Percentiles rank a stretch among this genome's conserved stretches.
phyloP scores from a whole-genome alignment of 805 yeast genomes.

The Metschnikowia drakensbergensis region DNA sequence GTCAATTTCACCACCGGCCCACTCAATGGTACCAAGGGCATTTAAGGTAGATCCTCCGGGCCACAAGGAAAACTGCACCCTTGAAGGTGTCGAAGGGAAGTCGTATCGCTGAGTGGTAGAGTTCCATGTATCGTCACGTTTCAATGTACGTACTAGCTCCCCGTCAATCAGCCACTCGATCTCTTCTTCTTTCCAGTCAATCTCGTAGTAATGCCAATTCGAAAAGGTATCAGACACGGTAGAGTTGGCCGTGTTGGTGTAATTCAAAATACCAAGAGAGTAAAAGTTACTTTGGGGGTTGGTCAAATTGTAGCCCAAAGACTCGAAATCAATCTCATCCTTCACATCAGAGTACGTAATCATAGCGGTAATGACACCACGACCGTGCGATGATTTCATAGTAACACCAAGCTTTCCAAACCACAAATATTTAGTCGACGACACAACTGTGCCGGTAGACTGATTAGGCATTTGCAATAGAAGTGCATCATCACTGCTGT shows the following conservation, averaged over 20 bases:
- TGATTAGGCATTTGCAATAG: slow-evolving; percentile 73
- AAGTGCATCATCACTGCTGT: slow-evolving; percentile 48
- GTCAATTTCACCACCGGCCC: slow-evolving; percentile 86
- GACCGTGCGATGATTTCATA: slow-evolving; percentile 67
- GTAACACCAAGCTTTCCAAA: slow-evolving; percentile 74
- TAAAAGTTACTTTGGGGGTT: slow-evolving; percentile 76
- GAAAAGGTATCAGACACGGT: slow-evolving; percentile 53
- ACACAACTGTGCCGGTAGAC: slow-evolving; percentile 72
- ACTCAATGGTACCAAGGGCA: slow-evolving; percentile 62
- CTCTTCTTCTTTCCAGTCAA: slow-evolving; percentile 79
- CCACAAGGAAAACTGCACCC: slow-evolving; percentile 73
- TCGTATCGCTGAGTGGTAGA: slow-evolving; percentile 52
- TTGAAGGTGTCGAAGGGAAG: slow-evolving; percentile 72
- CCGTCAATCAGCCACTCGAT: slow-evolving; percentile 76
- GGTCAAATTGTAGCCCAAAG: slow-evolving; percentile 69
- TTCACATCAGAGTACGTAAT: slow-evolving; percentile 78
- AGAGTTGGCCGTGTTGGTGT: slow-evolving; percentile 50
- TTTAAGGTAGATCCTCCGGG: slow-evolving; percentile 62
- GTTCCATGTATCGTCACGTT: slow-evolving; percentile 58
- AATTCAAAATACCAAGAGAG: slow-evolving; percentile 69
- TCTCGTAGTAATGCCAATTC: slow-evolving; percentile 67
- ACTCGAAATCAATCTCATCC: slow-evolving; percentile 90
- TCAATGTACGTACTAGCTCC: slow-evolving; percentile 57
- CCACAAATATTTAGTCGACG: slow-evolving; percentile 80
- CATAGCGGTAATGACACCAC: slow-evolving; percentile 81